Evolutionary conservation across 306 rosid species (phyloP).

Genomic region (Cicer cuneatum): DNA sequence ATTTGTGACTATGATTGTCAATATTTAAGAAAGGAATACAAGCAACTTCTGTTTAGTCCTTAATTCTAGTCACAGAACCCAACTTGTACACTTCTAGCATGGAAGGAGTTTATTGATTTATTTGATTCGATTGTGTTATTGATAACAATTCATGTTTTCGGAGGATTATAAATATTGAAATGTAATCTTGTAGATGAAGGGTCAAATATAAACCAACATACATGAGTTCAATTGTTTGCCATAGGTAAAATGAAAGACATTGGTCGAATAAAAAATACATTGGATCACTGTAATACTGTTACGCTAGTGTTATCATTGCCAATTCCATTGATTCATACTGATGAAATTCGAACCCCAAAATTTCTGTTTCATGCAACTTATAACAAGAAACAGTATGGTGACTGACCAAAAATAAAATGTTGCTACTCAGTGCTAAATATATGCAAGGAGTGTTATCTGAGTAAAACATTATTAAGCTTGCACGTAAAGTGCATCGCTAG

Average conservation of each 20-base stretch:
- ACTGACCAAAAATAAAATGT: background rate
- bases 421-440: background rate
- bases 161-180: background rate
- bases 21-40: constrained; percentile 35
- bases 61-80: constrained; percentile 15
- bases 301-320: background rate
- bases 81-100: constrained; percentile 12
- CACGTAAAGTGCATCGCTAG: background rate
- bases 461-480: background rate
- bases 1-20: constrained; percentile 28
- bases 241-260: background rate
- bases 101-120: constrained; percentile 28
- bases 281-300: background rate
- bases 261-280: background rate
- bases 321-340: background rate
- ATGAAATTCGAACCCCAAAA: background rate
- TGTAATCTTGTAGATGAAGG: constrained; percentile 4
- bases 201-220: background rate
- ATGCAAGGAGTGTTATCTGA: background rate
- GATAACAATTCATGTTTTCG: background rate
- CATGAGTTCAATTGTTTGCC: background rate
- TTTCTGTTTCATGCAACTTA: background rate
- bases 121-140: background rate
- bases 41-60: constrained; percentile 11
- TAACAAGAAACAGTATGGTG: background rate